These are phyloP conservation scores for Penicillium hesseltinei DNA, from an alignment of 2,329 filamentous ascomycete species.

Conservation along the genomic window DNA sequence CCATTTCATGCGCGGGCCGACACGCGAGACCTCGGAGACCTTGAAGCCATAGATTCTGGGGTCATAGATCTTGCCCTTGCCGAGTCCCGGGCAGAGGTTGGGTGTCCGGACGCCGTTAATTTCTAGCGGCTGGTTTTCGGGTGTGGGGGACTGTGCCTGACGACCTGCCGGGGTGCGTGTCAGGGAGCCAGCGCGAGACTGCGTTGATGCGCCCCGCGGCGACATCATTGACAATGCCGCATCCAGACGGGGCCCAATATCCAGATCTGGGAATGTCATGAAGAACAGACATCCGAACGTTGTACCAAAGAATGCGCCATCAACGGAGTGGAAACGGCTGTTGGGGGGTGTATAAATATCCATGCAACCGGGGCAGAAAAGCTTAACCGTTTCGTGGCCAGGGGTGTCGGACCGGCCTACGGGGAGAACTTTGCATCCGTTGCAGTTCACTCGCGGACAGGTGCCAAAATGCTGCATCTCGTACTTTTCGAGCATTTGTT, in stretches of 20 bases:
- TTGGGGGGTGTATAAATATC: slow-evolving; percentile 98
- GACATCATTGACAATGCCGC: slow-evolving; percentile 30
- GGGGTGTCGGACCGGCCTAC: slow-evolving; percentile 93
- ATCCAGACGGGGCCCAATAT: slow-evolving; percentile 71
- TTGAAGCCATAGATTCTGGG: slow-evolving; percentile 95
- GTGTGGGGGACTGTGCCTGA: slow-evolving; percentile 33
- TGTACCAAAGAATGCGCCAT: slow-evolving; percentile 96
- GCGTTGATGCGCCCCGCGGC: slow-evolving; percentile 23
- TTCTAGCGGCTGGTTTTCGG: slow-evolving; percentile 48
- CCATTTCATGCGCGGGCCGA: slow-evolving; percentile 96
- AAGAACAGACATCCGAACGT: slow-evolving; percentile 97
- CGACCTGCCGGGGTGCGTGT: slow-evolving; percentile 27
- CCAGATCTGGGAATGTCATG: slow-evolving; percentile 96
- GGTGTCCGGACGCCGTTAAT: slow-evolving; percentile 84
- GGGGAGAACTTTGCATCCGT: slow-evolving; percentile 83
- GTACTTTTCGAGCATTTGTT: slow-evolving; percentile 99
- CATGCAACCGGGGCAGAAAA: slow-evolving; percentile 94
- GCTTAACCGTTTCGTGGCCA: slow-evolving; percentile 94
- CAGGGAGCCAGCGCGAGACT: slow-evolving; percentile 36
- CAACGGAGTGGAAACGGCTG: slow-evolving; percentile 93
- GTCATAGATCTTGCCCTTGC: slow-evolving; percentile 80
- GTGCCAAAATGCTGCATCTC: slow-evolving; percentile 93
- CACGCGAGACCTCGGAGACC: slow-evolving; percentile 84
- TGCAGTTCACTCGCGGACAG: slow-evolving; percentile 92
- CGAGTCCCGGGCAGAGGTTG: slow-evolving; percentile 87